Evolutionary conservation across 2,329 filamentous ascomycete species (phyloP).

Genomic region (Arthrobotrys sphaeroides): DNA sequence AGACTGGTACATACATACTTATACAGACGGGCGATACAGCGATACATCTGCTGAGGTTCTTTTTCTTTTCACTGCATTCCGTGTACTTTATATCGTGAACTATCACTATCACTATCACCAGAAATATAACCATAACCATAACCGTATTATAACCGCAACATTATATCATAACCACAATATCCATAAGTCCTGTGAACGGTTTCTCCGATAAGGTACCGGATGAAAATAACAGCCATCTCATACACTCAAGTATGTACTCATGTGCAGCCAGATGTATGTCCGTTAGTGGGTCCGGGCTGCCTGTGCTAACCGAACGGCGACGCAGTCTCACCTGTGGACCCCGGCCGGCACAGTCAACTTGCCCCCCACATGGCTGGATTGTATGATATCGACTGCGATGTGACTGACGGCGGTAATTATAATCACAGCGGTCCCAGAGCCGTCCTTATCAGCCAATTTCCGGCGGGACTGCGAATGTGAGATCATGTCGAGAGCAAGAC

Average conservation of each 20-base stretch:
- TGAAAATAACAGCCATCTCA: too few species aligned
- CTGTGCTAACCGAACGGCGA: constrained; percentile 11
- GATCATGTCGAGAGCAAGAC: too few species aligned
- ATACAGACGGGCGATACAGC: background rate
- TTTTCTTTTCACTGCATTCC: background rate
- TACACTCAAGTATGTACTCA: too few species aligned
- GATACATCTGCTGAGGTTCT: background rate
- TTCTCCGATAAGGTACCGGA: background rate
- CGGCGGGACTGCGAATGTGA: background rate
- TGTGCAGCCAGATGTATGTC: background rate
- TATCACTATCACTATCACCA: too few species aligned
- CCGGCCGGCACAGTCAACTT: background rate
- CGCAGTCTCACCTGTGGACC: constrained; percentile 7
- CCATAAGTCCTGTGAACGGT: too few species aligned
- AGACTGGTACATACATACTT: background rate
- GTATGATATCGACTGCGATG: background rate
- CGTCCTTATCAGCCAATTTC: background rate
- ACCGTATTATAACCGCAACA: too few species aligned
- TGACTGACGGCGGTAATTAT: background rate
- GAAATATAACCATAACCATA: too few species aligned
- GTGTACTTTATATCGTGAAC: background rate
- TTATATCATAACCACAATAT: too few species aligned
- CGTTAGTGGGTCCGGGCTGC: constrained; percentile 6
- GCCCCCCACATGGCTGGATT: background rate
- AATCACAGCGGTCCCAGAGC: too few species aligned